Evolutionary conservation across 805 yeast genomes (phyloP), one percentile per base, ranked within the genome.

Genomic region (Starmerella potacharoeniae): DNA sequence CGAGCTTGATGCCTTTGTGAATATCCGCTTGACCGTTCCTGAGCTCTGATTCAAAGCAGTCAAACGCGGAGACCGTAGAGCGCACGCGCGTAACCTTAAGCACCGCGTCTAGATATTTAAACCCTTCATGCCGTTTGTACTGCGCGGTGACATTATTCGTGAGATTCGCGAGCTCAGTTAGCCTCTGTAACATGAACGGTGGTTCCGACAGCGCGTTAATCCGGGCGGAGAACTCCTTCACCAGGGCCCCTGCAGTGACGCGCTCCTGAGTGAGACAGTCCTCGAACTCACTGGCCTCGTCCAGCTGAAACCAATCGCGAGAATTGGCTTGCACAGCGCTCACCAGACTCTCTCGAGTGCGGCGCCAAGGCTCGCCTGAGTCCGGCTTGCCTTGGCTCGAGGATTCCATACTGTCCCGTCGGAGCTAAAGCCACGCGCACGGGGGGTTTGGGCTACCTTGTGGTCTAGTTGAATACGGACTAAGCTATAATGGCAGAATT

Each of bases 141-240:
- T 55, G 52, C 30, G 54, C 54, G 8, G 72, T 71, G 6, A 60
- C 55, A n/a, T 36, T 35, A n/a, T 45, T 30, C 22, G 40, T 31
- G 5, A 52, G 48, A 6, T 55, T 36, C 29, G 70, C 58, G 39
- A 71, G 61, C 55, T 71, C 75, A 5, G 70, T 68, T 33, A 71
- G 45, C 29, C 75, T 60, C 57, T 71, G 73, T 7, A 72, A 42
- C 7, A 74, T 70, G 55, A 66, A 71, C 1, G 75, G 75, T 8
- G 75, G 73, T n/a, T 52, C 55, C 9, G 52, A 56, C 13, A 58
- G 47, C n/a, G 49, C 57, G 13, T 39, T 34, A 13, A 64, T 45
- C 30, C 39, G 16, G 11, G 34, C 37, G 36, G 58, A 5, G 34
- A 48, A 36, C 31, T 48, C 51, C 28, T 13, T 9, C 5, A 36